These are phyloP conservation scores for Symbiodinium natans DNA, from an alignment of 73 alveolate species.

Conservation along the genomic window DNA sequence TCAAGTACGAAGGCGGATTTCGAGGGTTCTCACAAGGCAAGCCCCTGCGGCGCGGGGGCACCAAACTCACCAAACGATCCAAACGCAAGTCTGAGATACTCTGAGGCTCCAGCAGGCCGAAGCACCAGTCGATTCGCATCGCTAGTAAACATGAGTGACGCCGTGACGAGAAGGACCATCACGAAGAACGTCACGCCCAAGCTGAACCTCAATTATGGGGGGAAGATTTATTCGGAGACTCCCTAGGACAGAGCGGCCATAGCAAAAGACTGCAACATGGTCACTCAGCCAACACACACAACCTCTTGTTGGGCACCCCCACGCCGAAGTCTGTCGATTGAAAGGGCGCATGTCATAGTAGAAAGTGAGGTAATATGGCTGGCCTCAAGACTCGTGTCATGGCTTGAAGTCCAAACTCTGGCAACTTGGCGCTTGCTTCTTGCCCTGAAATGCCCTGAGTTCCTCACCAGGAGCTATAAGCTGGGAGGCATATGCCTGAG, in stretches of 20 bases:
- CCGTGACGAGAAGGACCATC: conserved; percentile 59
- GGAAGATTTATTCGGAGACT: too few species aligned
- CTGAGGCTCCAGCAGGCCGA: conserved; percentile 61
- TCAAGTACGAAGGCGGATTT: too few species aligned
- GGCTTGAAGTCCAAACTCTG: too few species aligned
- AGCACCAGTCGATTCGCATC: conserved; percentile 90
- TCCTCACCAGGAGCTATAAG: neutral
- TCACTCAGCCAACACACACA: too few species aligned
- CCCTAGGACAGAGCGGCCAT: neutral
- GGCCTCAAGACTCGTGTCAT: too few species aligned
- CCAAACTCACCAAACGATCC: too few species aligned
- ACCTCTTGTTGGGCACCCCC: too few species aligned
- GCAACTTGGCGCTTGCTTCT: too few species aligned
- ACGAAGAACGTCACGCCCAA: conserved; percentile 81
- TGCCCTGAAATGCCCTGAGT: neutral
- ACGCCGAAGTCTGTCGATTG: conserved; percentile 56
- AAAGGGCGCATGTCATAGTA: conserved; percentile 93
- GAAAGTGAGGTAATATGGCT: conserved; percentile 26
- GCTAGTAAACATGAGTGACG: conserved; percentile 80
- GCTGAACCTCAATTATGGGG: conserved; percentile 27
- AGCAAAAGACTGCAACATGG: neutral
- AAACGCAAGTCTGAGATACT: too few species aligned
- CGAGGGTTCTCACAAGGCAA: too few species aligned
- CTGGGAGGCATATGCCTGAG: neutral
- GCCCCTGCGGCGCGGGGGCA: too few species aligned